Evolutionary conservation across 495 filamentous ascomycete genomes (phyloP).

Genomic region (Staphylotrichum longicolle): DNA sequence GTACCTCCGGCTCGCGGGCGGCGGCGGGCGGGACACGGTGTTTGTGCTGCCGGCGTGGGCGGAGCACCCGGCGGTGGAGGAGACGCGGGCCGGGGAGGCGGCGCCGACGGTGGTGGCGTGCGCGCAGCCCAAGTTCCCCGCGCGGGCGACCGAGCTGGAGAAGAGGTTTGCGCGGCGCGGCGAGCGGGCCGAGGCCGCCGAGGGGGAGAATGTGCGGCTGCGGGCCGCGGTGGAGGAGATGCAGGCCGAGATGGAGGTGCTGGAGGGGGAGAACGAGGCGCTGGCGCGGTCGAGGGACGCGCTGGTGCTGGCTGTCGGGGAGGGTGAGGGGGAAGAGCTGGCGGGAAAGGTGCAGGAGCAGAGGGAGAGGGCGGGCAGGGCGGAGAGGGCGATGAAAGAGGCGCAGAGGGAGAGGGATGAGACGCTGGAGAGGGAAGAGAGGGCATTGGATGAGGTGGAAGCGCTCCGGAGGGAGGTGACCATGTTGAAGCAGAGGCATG

Average conservation of each 20-base stretch:
- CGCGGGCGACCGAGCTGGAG: conserved; percentile 38
- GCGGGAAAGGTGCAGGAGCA: conserved; percentile 13
- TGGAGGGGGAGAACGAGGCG: conserved; percentile 19
- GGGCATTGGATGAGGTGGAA: conserved; percentile 2
- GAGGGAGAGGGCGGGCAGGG: conserved; percentile 16
- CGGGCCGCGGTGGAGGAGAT: conserved; percentile 20
- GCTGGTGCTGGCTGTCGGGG: conserved; percentile 24
- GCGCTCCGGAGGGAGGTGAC: not conserved
- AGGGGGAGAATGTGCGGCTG: conserved; percentile 13
- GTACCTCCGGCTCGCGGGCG: conserved; percentile 46
- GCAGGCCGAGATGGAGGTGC: conserved; percentile 5
- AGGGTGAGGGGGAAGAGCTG: conserved; percentile 14
- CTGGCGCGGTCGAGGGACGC: conserved; percentile 20
- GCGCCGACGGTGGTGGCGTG: conserved; percentile 47
- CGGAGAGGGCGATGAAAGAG: conserved; percentile 18
- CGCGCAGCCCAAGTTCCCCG: conserved; percentile 37
- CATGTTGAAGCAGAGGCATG: not conserved
- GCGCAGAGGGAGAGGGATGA: conserved; percentile 12
- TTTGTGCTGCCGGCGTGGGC: conserved; percentile 52
- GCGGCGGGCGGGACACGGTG: conserved; percentile 38
- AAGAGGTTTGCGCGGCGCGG: conserved; percentile 22
- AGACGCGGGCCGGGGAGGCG: conserved; percentile 42
- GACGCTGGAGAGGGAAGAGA: conserved; percentile 1
- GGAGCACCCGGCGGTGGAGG: conserved; percentile 42
- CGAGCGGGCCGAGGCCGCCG: too few species aligned